Percentiles rank a stretch among this genome's conserved stretches.
Evolutionary conservation across 2,329 filamentous ascomycete species (phyloP).

Genomic region (Metarhizium robertsii): DNA sequence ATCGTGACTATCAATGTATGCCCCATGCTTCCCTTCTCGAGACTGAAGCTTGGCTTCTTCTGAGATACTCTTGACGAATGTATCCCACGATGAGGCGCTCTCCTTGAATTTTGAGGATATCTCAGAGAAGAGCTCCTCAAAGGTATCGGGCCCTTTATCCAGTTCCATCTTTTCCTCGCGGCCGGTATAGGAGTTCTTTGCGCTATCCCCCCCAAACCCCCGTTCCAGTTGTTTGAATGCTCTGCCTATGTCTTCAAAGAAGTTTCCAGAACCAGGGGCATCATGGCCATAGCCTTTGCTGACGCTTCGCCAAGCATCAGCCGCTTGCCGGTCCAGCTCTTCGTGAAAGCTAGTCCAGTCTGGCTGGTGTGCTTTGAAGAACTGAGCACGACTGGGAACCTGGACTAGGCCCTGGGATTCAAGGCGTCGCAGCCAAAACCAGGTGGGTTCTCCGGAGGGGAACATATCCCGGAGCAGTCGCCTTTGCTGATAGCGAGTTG

Average conservation of each 20-base stretch:
- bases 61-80: conserved; percentile 26
- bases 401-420: conserved; percentile 28
- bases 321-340: conserved; percentile 19
- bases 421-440: conserved; percentile 31
- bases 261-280: conserved; percentile 6
- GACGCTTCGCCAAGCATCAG: conserved; percentile 18
- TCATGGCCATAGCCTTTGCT: conserved; percentile 8
- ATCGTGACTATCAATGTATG: conserved; percentile 11
- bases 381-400: conserved; percentile 15
- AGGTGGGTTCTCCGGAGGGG: conserved; percentile 29
- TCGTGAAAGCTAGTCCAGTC: conserved; percentile 21
- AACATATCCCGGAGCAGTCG: conserved; percentile 28
- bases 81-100: conserved; percentile 30
- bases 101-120: conserved; percentile 27
- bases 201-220: conserved; percentile 1
- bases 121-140: conserved; percentile 32
- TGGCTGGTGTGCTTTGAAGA: conserved; percentile 8
- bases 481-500: conserved; percentile 23
- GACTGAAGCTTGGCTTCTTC: conserved; percentile 10
- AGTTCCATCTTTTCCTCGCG: neutral
- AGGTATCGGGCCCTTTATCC: conserved; percentile 19
- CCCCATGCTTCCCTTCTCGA: conserved; percentile 5
- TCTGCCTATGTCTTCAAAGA: conserved; percentile 8
- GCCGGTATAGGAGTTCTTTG: neutral
- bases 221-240: conserved; percentile 8